Evolutionary conservation across 1,284 basidiomycete genomes (phyloP).

Genomic region (Melampsora americana): DNA sequence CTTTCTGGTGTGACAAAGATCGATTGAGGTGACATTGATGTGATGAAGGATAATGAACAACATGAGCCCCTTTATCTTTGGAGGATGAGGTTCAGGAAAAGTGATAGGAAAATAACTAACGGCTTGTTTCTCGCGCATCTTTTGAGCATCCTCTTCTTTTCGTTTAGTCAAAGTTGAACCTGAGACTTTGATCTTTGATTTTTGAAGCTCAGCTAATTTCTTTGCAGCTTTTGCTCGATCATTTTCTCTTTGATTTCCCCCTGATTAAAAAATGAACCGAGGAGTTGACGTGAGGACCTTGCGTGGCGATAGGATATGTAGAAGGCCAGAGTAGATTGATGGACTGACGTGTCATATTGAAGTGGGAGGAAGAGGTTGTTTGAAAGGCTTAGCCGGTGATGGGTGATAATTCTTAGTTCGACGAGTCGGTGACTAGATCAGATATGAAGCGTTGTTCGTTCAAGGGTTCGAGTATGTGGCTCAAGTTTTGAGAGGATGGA

Average conservation of each 20-base stretch:
- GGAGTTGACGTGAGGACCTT: too few relatives aligned
- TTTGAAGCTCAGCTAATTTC: slow-evolving; percentile 51
- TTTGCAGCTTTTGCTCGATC: slow-evolving; percentile 53
- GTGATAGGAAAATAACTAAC: slow-evolving; percentile 46
- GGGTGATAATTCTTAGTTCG: too few relatives aligned
- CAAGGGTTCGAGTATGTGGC: too few relatives aligned
- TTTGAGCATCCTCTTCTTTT: slow-evolving; percentile 51
- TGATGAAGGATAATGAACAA: background rate
- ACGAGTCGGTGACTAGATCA: too few relatives aligned
- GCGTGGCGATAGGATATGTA: too few relatives aligned
- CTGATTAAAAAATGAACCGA: slow-evolving; percentile 33
- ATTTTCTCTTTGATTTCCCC: slow-evolving; percentile 53
- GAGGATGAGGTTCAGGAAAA: background rate
- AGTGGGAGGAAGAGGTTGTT: too few relatives aligned
- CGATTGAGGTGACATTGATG: background rate
- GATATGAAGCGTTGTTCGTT: too few relatives aligned
- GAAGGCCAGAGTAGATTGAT: too few relatives aligned
- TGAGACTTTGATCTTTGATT: slow-evolving; percentile 49
- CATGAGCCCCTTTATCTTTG: background rate
- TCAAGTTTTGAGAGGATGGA: too few relatives aligned
- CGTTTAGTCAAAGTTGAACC: slow-evolving; percentile 49
- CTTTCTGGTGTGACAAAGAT: background rate
- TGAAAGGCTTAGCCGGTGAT: too few relatives aligned
- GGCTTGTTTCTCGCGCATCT: slow-evolving; percentile 51
- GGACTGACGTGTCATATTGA: too few relatives aligned